Percentiles rank a stretch among this genome's conserved stretches.
Conservation (phyloP, 2,329 filamentous ascomycete genomes). For the Penicillium verrucosum region DNA sequence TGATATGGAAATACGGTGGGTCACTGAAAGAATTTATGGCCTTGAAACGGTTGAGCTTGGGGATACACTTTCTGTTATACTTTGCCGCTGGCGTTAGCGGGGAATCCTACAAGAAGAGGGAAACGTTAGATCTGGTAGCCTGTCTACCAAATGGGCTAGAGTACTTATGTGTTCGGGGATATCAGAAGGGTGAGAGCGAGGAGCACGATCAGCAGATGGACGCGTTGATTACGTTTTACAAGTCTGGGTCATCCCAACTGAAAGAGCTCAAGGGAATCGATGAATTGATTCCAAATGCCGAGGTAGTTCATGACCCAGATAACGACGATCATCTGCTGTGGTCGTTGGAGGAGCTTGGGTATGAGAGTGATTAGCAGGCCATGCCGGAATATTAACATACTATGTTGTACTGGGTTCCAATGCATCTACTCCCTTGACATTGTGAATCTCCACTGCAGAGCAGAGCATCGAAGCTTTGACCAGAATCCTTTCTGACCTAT, state of each 20-base stretch:
- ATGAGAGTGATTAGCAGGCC: neutral
- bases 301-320: conserved; percentile 6
- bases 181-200: conserved; percentile 8
- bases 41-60: conserved; percentile 18
- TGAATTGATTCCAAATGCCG: conserved; percentile 11
- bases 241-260: conserved; percentile 2
- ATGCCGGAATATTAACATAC: neutral
- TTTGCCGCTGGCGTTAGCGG: conserved; percentile 6
- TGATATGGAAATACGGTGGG: conserved; percentile 8
- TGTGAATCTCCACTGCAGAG: neutral
- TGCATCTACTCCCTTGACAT: neutral
- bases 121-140: neutral
- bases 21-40: conserved; percentile 19
- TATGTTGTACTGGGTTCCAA: neutral
- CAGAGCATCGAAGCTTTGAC: neutral
- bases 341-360: neutral
- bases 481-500: no score
- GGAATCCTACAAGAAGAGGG: neutral
- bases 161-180: conserved; percentile 19
- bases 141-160: conserved; percentile 15
- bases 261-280: conserved; percentile 11
- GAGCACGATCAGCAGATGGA: conserved; percentile 11
- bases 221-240: conserved; percentile 1
- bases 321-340: conserved; percentile 1
- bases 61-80: conserved; percentile 16